These are phyloP conservation scores for Stephanodiscus minutulus DNA, from an alignment of 108 stramenopile genomes.

Conservation along the genomic window DNA sequence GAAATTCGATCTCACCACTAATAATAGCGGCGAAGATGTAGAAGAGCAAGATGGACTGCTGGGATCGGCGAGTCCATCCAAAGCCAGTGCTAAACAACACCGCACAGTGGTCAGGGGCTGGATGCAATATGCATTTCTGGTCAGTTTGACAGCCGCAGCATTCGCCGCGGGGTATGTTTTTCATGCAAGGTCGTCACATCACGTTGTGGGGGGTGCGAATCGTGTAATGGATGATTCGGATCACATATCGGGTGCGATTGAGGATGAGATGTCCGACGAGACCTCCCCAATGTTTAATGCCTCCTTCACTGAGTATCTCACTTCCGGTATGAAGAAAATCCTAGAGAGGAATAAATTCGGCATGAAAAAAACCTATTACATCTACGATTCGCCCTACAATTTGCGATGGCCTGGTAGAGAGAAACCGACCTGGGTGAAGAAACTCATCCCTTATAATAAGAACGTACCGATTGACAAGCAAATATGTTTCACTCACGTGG, in stretches of 20 bases:
- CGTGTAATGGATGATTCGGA: neutral
- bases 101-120: neutral
- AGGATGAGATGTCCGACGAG: neutral
- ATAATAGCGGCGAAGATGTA: neutral
- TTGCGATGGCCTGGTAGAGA: conserved; percentile 26
- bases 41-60: neutral
- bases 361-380: conserved; percentile 11
- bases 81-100: neutral
- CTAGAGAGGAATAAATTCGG: conserved; percentile 4
- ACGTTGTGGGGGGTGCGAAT: neutral
- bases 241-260: neutral
- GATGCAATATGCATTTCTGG: neutral
- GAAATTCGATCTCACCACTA: neutral
- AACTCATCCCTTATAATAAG: conserved; percentile 28
- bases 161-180: neutral
- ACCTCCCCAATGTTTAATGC: conserved; percentile 13
- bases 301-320: conserved; percentile 22
- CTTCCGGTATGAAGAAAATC: neutral
- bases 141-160: neutral
- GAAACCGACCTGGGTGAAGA: conserved; percentile 30
- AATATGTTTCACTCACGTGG: conserved; percentile 45
- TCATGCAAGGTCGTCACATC: neutral
- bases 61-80: neutral
- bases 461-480: conserved; percentile 25
- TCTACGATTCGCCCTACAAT: conserved; percentile 27